phyloP scores from a whole-genome alignment of 148 eudicot genomes.

The Silene latifolia region DNA sequence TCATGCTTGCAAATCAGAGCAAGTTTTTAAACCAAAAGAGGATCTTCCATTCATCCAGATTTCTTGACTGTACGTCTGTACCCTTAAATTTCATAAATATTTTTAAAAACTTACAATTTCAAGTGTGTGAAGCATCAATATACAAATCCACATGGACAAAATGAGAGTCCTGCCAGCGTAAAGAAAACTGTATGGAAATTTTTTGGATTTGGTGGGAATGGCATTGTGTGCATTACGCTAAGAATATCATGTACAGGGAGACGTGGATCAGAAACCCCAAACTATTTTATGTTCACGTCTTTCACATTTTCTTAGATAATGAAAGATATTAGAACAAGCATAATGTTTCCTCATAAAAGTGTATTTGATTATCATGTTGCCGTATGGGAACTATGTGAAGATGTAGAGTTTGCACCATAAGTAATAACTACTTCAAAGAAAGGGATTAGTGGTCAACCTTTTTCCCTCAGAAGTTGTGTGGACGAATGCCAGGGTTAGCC shows the following conservation, averaged over 20 bases:
- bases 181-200: background rate
- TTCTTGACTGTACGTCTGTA: no score
- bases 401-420: conserved; percentile 8
- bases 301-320: conserved; percentile 2
- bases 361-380: background rate
- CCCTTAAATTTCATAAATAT: no score
- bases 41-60: no score
- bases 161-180: background rate
- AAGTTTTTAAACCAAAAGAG: no score
- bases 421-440: conserved; percentile 22
- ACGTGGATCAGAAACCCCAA: background rate
- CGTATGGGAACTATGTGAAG: conserved; percentile 4
- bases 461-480: conserved; percentile 25
- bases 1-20: no score
- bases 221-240: background rate
- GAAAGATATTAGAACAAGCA: background rate
- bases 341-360: background rate
- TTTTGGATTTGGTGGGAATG: background rate
- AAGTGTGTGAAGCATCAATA: background rate
- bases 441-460: conserved; percentile 32
- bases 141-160: background rate
- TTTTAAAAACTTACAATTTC: no score
- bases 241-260: background rate
- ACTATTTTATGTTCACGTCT: background rate
- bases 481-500: conserved; percentile 27